Evolutionary conservation across 352 stramenopile species (phyloP).

Genomic region (Phytopythium vexans): DNA sequence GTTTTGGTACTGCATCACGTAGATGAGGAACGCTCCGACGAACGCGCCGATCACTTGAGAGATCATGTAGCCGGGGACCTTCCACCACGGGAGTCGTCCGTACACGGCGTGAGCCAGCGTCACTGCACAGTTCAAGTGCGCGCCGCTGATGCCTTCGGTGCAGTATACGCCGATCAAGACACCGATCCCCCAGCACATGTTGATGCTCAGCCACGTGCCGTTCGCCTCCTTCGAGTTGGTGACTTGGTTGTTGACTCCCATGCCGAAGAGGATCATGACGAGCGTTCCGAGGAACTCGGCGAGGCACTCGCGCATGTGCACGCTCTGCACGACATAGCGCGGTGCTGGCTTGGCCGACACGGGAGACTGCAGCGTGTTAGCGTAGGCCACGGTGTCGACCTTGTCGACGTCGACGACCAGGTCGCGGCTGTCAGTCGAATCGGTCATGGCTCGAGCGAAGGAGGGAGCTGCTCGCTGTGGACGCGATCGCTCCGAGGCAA

Average conservation of each 20-base stretch:
- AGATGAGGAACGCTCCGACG: constrained; percentile 30
- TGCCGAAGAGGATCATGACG: constrained; percentile 52
- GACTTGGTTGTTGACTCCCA: constrained; percentile 58
- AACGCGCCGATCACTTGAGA: constrained; percentile 41
- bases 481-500: no score
- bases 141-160: constrained; percentile 36
- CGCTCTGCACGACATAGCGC: constrained; percentile 20
- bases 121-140: constrained; percentile 56
- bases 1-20: constrained; percentile 39
- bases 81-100: constrained; percentile 35
- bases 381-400: constrained; percentile 9
- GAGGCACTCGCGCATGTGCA: no score
- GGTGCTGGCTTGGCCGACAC: not conserved
- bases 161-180: constrained; percentile 48
- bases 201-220: constrained; percentile 64
- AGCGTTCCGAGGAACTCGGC: no score
- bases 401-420: constrained; percentile 10
- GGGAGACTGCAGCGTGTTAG: constrained; percentile 1
- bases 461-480: no score
- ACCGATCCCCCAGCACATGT: constrained; percentile 40
- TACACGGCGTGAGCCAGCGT: constrained; percentile 41
- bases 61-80: constrained; percentile 37
- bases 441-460: no score
- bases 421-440: constrained; percentile 5
- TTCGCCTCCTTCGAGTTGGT: constrained; percentile 33